These are phyloP conservation scores for Ciborinia camelliae DNA, from an alignment of 2,329 filamentous ascomycete genomes.

Conservation along the genomic window DNA sequence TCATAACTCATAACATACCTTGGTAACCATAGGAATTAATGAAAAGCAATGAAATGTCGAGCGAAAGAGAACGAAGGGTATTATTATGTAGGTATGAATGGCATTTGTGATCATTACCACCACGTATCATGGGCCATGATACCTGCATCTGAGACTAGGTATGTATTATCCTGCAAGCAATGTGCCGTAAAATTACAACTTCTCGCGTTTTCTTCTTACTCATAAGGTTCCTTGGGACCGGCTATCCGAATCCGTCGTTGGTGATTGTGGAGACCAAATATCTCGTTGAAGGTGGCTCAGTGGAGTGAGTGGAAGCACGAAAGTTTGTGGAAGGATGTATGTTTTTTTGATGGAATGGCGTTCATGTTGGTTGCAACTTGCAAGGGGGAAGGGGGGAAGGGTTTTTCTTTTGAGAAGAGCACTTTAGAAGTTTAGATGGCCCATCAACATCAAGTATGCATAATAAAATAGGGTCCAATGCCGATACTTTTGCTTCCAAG, in stretches of 20 bases:
- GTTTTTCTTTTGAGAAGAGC: neutral
- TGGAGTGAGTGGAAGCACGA: conserved; percentile 6
- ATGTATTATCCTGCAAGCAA: conserved; percentile 15
- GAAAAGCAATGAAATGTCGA: neutral
- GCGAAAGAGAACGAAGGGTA: neutral
- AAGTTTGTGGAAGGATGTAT: conserved; percentile 10
- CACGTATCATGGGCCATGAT: conserved; percentile 13
- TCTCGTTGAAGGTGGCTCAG: conserved; percentile 3
- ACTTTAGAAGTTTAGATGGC: neutral
- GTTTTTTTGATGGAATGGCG: conserved; percentile 14
- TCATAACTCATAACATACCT: too few species aligned
- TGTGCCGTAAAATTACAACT: conserved; percentile 12
- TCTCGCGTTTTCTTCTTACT: neutral
- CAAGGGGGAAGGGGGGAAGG: too few species aligned
- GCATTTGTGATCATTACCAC: neutral
- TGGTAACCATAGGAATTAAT: neutral
- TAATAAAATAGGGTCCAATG: neutral
- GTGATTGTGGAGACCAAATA: conserved; percentile 5
- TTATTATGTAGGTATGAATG: neutral
- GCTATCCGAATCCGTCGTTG: conserved; percentile 2
- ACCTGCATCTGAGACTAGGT: conserved; percentile 9
- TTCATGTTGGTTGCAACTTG: conserved; percentile 15
- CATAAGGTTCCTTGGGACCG: neutral
- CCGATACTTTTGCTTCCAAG: neutral
- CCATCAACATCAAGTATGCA: conserved; percentile 9